Evolutionary conservation across 176 grass and related monocot genomes (phyloP).

Genomic region (Echinochloa phyllopogon): DNA sequence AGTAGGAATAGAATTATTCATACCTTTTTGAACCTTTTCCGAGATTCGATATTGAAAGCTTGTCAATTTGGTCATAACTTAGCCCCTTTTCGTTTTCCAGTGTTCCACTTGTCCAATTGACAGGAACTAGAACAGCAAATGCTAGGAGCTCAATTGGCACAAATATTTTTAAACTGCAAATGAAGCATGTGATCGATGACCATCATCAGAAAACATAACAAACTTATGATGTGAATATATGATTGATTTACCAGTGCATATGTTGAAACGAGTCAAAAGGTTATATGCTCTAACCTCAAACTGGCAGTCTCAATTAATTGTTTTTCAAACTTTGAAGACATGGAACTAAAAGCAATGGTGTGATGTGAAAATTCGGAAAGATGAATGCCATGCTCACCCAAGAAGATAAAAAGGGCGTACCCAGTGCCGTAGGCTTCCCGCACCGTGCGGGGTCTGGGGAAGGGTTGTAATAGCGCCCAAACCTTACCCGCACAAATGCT

Average conservation of each 20-base stretch:
- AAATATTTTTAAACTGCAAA: slow-evolving; percentile 94
- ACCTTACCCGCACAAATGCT: too few relatives aligned
- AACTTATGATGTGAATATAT: slow-evolving; percentile 1
- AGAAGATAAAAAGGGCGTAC: too few relatives aligned
- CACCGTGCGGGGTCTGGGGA: too few relatives aligned
- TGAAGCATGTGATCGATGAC: slow-evolving; percentile 17
- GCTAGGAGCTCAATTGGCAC: slow-evolving; percentile 74
- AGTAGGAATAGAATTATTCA: slow-evolving; percentile 14
- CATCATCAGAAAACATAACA: slow-evolving; percentile 38
- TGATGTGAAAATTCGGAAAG: not conserved
- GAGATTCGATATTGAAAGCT: slow-evolving; percentile 95
- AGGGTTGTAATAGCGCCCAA: too few relatives aligned
- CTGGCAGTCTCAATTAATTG: not conserved
- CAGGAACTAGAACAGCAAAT: slow-evolving; percentile 73
- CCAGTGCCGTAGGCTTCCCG: too few relatives aligned
- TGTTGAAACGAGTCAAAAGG: not conserved
- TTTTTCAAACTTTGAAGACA: not conserved
- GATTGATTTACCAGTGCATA: not conserved
- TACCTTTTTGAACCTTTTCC: slow-evolving; percentile 85
- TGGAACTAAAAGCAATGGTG: slow-evolving; percentile 24
- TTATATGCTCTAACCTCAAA: not conserved
- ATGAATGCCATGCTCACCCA: slow-evolving; percentile 62
- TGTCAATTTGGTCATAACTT: slow-evolving; percentile 86
- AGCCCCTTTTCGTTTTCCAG: slow-evolving; percentile 58
- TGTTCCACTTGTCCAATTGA: slow-evolving; percentile 89